Percentiles rank a stretch among this genome's conserved stretches.
These are phyloP conservation scores for Elongisporangium undulatum DNA, from an alignment of 352 stramenopile species.

Conservation along the genomic window DNA sequence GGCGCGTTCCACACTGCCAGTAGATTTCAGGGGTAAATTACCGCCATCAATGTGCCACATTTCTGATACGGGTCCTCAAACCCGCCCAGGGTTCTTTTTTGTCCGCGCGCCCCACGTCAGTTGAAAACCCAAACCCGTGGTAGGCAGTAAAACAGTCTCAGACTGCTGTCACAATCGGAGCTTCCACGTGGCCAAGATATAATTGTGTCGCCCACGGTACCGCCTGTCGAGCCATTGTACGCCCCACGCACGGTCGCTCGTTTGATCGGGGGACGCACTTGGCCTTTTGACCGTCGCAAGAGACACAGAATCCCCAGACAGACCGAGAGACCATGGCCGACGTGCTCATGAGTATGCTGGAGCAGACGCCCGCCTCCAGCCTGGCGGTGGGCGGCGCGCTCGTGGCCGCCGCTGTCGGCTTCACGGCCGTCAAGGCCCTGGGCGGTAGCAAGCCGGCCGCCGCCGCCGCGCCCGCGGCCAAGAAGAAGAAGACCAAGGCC, in stretches of 20 bases:
- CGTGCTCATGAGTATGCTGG: slow-evolving; percentile 54
- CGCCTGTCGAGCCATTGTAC: slow-evolving; percentile 2
- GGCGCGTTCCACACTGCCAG: not conserved
- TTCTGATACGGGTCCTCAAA: not conserved
- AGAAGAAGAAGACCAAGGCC: slow-evolving; percentile 60
- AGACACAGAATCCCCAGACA: slow-evolving; percentile 10
- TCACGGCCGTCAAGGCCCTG: slow-evolving; percentile 66
- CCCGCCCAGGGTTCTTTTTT: not conserved
- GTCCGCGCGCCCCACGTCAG: too few relatives aligned
- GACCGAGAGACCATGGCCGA: slow-evolving; percentile 40
- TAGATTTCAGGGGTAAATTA: not conserved
- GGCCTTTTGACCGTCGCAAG: not conserved
- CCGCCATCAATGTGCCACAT: not conserved
- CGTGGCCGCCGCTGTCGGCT: slow-evolving; percentile 58
- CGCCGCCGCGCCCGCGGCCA: slow-evolving; percentile 14
- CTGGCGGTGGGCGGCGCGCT: slow-evolving; percentile 67
- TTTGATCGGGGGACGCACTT: not conserved
- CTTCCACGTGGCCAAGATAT: slow-evolving; percentile 2
- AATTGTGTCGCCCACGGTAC: slow-evolving; percentile 5
- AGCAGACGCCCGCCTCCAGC: slow-evolving; percentile 52
- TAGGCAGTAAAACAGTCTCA: not conserved
- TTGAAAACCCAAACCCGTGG: slow-evolving; percentile 1
- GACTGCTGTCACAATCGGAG: not conserved
- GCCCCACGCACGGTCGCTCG: not conserved
- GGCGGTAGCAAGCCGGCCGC: slow-evolving; percentile 27